phyloP scores from a whole-genome alignment of 768 basidiomycete genomes.

The Scleroderma citrinum region DNA sequence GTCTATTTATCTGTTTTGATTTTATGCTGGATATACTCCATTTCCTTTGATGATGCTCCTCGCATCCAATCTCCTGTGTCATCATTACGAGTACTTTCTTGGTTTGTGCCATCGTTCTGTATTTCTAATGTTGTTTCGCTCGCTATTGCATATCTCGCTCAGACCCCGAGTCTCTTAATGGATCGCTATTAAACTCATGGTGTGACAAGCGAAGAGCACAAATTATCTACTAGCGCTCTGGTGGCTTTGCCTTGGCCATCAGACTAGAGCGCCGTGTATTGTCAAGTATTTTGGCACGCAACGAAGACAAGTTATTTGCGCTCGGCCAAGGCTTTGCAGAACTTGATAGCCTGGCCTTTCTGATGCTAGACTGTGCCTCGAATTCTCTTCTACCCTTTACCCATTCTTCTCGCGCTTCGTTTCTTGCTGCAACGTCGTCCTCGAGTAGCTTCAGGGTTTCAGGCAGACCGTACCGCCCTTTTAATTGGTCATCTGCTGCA shows the following conservation, averaged over 20 bases:
- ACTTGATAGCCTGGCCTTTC: slow-evolving; percentile 41
- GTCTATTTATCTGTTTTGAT: slow-evolving; percentile 38
- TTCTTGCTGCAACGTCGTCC: slow-evolving; percentile 53
- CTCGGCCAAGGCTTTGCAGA: slow-evolving; percentile 17
- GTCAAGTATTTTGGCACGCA: slow-evolving; percentile 52
- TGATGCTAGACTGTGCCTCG: slow-evolving; percentile 37
- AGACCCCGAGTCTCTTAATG: slow-evolving; percentile 28
- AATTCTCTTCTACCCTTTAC: slow-evolving; percentile 44
- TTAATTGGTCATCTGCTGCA: slow-evolving; percentile 64
- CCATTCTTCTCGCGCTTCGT: slow-evolving; percentile 65
- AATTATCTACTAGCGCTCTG: slow-evolving; percentile 15
- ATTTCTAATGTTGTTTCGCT: slow-evolving; percentile 55
- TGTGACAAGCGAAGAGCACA: background rate
- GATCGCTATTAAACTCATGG: slow-evolving; percentile 16
- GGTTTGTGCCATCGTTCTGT: slow-evolving; percentile 43
- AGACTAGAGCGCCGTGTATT: slow-evolving; percentile 42
- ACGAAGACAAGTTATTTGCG: slow-evolving; percentile 31
- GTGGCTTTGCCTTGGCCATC: slow-evolving; percentile 11
- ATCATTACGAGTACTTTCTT: slow-evolving; percentile 35
- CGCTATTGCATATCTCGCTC: slow-evolving; percentile 48
- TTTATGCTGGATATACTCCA: slow-evolving; percentile 37
- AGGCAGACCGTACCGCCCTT: slow-evolving; percentile 72
- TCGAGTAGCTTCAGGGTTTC: slow-evolving; percentile 58
- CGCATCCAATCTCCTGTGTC: slow-evolving; percentile 27
- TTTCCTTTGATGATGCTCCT: slow-evolving; percentile 30